These are phyloP conservation scores for Aegilops umbellulata DNA, from an alignment of 176 grass and related monocot species.

Conservation along the genomic window DNA sequence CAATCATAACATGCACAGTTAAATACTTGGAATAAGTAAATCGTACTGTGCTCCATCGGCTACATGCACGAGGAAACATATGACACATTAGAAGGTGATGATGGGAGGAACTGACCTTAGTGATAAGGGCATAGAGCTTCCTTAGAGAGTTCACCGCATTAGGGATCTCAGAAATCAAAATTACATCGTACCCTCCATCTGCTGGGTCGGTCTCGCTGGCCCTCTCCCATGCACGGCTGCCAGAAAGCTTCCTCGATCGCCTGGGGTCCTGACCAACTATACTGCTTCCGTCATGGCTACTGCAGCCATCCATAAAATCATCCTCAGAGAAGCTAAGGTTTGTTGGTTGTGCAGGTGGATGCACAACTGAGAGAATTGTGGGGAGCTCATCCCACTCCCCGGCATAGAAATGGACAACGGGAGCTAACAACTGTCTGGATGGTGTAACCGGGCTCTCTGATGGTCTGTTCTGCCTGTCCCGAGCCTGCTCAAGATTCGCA, in stretches of 20 bases:
- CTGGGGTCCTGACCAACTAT: constrained; percentile 62
- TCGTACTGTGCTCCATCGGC: not conserved
- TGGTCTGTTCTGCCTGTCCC: constrained; percentile 64
- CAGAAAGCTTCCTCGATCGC: constrained; percentile 84
- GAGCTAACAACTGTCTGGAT: constrained; percentile 62
- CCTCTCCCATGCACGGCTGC: constrained; percentile 93
- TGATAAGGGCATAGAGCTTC: constrained; percentile 86
- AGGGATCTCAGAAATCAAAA: constrained; percentile 77
- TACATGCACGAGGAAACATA: not conserved
- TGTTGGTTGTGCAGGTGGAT: constrained; percentile 32
- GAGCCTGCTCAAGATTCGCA: constrained; percentile 83
- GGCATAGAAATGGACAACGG: constrained; percentile 82
- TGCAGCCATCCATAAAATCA: constrained; percentile 77
- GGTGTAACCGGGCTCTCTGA: constrained; percentile 94
- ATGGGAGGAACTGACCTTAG: constrained; percentile 60
- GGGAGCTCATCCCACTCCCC: constrained; percentile 81
- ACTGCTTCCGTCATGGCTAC: constrained; percentile 83
- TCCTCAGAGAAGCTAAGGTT: constrained; percentile 91
- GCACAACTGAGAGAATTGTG: constrained; percentile 79
- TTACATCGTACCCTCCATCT: constrained; percentile 78
- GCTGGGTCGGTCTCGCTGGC: constrained; percentile 56
- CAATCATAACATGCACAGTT: constrained; percentile 12
- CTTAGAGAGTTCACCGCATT: constrained; percentile 53
- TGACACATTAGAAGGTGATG: not conserved
- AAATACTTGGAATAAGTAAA: not conserved